A percentile compares a stretch with the other conserved stretches of the same genome.
Evolutionary conservation across 2,329 filamentous ascomycete species (phyloP).

Genomic region (Didymellaceae sp.): DNA sequence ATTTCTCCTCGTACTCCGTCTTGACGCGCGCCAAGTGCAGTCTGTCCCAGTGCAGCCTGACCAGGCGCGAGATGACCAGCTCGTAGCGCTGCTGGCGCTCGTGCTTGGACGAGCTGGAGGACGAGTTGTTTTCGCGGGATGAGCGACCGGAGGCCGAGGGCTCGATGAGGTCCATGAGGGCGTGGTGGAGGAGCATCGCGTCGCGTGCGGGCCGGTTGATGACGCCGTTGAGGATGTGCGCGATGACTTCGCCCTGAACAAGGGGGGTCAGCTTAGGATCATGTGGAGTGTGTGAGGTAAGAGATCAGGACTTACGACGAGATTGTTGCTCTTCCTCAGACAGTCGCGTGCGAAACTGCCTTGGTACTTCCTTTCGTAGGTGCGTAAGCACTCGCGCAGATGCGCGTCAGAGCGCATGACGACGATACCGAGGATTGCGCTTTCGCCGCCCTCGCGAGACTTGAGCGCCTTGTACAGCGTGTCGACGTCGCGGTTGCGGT

Average conservation of each 20-base stretch:
- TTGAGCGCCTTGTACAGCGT: constrained; percentile 73
- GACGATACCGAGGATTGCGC: constrained; percentile 84
- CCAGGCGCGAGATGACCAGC: constrained; percentile 83
- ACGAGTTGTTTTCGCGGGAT: constrained; percentile 27
- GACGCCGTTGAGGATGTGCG: constrained; percentile 93
- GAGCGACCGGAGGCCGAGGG: constrained; percentile 31
- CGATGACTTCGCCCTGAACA: constrained; percentile 93
- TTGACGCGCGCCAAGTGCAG: constrained; percentile 81
- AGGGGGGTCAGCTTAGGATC: background rate
- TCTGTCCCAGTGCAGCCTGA: constrained; percentile 91
- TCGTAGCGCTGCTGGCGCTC: constrained; percentile 72
- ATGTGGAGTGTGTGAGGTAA: background rate
- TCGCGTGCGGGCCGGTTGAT: constrained; percentile 96
- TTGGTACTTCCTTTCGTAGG: constrained; percentile 75
- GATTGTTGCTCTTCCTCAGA: constrained; percentile 85
- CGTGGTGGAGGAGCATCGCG: constrained; percentile 88
- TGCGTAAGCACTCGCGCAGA: constrained; percentile 76
- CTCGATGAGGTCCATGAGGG: constrained; percentile 66
- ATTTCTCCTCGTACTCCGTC: constrained; percentile 78
- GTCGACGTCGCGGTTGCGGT: constrained; percentile 69
- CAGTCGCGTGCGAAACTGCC: constrained; percentile 89
- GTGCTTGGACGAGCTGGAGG: constrained; percentile 38
- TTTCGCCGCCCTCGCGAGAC: constrained; percentile 80
- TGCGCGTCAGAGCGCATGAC: constrained; percentile 81
- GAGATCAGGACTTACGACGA: constrained; percentile 73